Conservation (phyloP, 208 protist genomes). For the Crithidia bombi region DNA sequence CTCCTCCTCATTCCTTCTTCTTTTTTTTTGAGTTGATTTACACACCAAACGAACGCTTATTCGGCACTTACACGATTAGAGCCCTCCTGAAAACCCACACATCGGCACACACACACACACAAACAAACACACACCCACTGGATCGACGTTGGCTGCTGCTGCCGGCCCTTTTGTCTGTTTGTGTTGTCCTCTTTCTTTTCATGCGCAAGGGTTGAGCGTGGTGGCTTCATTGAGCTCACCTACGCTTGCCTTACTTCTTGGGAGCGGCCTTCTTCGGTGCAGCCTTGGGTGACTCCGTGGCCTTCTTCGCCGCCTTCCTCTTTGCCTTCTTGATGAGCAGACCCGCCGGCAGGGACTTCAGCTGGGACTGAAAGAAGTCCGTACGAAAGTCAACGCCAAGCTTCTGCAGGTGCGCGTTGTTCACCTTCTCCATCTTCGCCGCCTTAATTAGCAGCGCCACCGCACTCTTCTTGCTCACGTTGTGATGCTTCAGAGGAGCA, state of each 20-base stretch:
- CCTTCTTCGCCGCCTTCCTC: conserved; percentile 3
- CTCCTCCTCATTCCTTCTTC: background rate
- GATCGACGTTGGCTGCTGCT: background rate
- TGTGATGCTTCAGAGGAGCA: conserved; percentile 60
- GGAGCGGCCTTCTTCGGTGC: conserved; percentile 5
- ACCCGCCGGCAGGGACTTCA: conserved; percentile 42
- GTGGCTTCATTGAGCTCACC: no score
- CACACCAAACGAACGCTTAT: background rate
- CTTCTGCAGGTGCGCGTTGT: conserved; percentile 72
- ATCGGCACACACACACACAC: background rate
- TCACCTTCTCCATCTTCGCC: conserved; percentile 64
- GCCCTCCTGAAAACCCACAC: background rate
- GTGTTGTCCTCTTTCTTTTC: no score
- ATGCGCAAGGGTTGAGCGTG: no score
- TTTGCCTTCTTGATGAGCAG: conserved; percentile 20
- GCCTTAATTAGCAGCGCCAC: conserved; percentile 74
- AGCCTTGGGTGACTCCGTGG: background rate
- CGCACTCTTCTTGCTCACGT: conserved; percentile 59
- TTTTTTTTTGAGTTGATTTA: no score
- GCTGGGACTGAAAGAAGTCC: conserved; percentile 67
- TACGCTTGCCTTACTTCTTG: no score
- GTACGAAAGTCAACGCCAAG: conserved; percentile 75
- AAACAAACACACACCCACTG: conserved; percentile 2
- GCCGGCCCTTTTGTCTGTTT: background rate
- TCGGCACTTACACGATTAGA: conserved; percentile 13